Evolutionary conservation across 805 yeast genomes (phyloP).

Genomic region (Yamadazyma nakazawae): DNA sequence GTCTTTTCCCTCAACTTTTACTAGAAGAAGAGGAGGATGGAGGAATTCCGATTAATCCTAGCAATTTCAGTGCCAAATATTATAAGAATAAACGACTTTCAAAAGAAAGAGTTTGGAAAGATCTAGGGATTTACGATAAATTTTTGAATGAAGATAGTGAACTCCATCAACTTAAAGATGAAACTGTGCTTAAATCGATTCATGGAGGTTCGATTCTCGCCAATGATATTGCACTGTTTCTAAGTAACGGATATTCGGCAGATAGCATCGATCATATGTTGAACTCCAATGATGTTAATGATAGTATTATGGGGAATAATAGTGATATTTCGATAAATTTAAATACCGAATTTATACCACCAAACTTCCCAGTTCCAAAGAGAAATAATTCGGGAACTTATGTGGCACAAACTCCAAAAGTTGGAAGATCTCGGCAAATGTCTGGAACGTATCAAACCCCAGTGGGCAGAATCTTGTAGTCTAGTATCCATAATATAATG

Average conservation of each 20-base stretch:
- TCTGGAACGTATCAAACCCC: conserved; percentile 42
- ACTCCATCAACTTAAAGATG: conserved; percentile 20
- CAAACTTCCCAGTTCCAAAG: conserved; percentile 15
- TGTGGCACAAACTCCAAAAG: conserved; percentile 35
- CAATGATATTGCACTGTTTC: conserved; percentile 26
- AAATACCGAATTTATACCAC: conserved; percentile 23
- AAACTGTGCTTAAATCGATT: conserved; percentile 31
- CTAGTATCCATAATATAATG: not conserved
- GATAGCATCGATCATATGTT: conserved; percentile 10
- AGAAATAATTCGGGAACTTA: conserved; percentile 14
- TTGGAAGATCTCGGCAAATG: conserved; percentile 33
- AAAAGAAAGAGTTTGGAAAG: conserved; percentile 36
- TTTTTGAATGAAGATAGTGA: conserved; percentile 20
- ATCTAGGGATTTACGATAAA: conserved; percentile 26
- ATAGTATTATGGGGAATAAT: conserved; percentile 25
- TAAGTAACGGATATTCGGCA: conserved; percentile 16
- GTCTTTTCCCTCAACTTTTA: conserved; percentile 33
- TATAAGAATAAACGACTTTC: conserved; percentile 29
- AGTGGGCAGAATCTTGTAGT: conserved; percentile 29
- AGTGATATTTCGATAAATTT: conserved; percentile 33
- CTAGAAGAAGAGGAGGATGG: conserved; percentile 42
- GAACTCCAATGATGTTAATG: conserved; percentile 20
- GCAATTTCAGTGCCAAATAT: conserved; percentile 38
- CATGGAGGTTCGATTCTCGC: not conserved
- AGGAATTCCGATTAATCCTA: conserved; percentile 32